Conservation (phyloP, 208 protist species). For the Wallacemonas sp. region DNA sequence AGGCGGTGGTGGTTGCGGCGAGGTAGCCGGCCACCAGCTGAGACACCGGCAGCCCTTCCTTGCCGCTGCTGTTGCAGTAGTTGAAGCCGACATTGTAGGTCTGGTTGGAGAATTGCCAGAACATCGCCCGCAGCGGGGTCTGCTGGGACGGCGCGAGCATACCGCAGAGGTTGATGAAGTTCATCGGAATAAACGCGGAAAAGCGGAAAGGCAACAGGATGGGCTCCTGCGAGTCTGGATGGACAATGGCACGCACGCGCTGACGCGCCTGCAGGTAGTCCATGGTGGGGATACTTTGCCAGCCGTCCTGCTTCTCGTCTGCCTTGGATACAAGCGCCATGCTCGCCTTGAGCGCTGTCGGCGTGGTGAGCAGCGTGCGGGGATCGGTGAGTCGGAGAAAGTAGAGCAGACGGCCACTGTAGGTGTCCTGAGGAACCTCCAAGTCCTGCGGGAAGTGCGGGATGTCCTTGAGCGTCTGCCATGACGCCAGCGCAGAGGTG, state of each 20-base stretch:
- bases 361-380: constrained; percentile 44
- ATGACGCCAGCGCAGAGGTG: neutral
- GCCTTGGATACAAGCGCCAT: constrained; percentile 35
- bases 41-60: constrained; percentile 53
- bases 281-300: constrained; percentile 27
- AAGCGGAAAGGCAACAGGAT: constrained; percentile 86
- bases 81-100: constrained; percentile 93
- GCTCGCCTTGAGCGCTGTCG: constrained; percentile 30
- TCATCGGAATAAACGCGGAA: constrained; percentile 88
- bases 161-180: constrained; percentile 79
- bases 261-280: constrained; percentile 48
- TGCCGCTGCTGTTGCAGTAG: constrained; percentile 90
- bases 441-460: constrained; percentile 42
- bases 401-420: constrained; percentile 36
- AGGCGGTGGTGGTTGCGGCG: constrained; percentile 29
- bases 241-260: constrained; percentile 61
- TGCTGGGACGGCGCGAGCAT: constrained; percentile 76
- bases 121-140: constrained; percentile 57
- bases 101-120: constrained; percentile 91
- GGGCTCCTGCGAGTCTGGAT: constrained; percentile 76
- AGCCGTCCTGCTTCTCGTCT: constrained; percentile 26
- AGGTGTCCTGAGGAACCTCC: constrained; percentile 39
- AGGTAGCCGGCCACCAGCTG: constrained; percentile 46
- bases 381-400: constrained; percentile 61
- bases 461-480: constrained; percentile 38